Base-by-base conservation (phyloP, 139 green algal species). In the Picochlorum sp. region DNA sequence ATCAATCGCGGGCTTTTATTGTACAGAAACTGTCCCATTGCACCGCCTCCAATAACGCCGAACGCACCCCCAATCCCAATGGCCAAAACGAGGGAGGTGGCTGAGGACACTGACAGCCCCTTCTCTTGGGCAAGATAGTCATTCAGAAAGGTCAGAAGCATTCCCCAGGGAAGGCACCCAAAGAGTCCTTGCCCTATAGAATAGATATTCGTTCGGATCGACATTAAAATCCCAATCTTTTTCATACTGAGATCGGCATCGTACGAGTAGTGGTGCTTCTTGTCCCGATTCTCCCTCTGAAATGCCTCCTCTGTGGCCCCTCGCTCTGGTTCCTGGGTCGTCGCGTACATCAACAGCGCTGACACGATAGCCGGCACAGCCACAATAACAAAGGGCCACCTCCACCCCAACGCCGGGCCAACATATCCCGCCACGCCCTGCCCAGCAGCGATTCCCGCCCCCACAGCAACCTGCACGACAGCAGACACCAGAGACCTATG, bases 351-450 rank as follows among this genome's bases (percentile, higher is more conserved):
- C 18, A 89, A 1, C 0, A 64, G 20, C 1, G 85, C 84, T 2
- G 86, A 44, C 18, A 64, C 18, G 3, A 96, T 45, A 1, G 80
- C 59, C 1, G 86, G 87, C 1, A 79, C 47, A 0, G 82, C 77
- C 14, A 95, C 77, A 23, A 95, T 74, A 4, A 90, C 74, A 73
- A 95, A 96, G 1, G 89, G 89, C 64, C 85, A 69, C 2, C 87
- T 78, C 89, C 89, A 96, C 59, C 86, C 83, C 9, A 81, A 72
- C 20, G 68, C 64, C 11, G 80, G 72, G n/a, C 84, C 77, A 10
- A 88, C 54, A 54, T 81, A 77, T 8, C 78, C 86, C 21, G 81
- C 69, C 1, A 90, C 62, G 32, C 62, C 80, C 73, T 95, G 87
- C 2, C 89, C 89, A 11, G 77, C 41, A 1, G 79, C 81, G 30